These are phyloP conservation scores for Crataegus laevigata DNA, from an alignment of 306 rosid genomes.

Conservation along the genomic window DNA sequence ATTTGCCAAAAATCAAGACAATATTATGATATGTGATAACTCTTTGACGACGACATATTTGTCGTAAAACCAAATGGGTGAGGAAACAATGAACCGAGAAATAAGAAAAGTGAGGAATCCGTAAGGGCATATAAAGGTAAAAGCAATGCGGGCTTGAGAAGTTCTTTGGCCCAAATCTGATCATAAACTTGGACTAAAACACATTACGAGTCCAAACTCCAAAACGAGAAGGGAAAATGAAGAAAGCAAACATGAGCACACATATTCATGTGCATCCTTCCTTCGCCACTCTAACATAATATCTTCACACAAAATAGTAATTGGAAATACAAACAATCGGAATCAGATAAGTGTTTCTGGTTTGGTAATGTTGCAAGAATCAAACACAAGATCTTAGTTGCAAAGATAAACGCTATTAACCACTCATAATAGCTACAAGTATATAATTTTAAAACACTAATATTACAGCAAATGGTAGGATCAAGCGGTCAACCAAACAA, in stretches of 20 bases:
- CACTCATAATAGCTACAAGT: no score
- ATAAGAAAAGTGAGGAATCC: no score
- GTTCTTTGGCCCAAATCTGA: neutral
- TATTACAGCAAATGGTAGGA: neutral
- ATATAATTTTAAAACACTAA: no score
- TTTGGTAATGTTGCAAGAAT: neutral
- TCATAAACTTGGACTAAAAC: neutral
- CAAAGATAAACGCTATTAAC: no score
- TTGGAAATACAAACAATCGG: no score
- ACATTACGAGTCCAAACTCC: no score
- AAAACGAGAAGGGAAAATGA: neutral
- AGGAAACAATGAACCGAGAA: neutral
- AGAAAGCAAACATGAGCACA: neutral
- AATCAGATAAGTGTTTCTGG: neutral
- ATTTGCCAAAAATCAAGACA: no score
- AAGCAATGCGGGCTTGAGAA: neutral
- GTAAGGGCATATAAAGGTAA: no score
- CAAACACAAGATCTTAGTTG: neutral
- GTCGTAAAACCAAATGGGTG: no score
- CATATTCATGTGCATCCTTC: neutral
- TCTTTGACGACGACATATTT: no score
- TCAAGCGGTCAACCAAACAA: neutral
- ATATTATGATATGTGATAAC: neutral
- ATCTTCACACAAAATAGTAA: no score
- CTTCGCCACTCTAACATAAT: no score